These are phyloP conservation scores for Sclerotinia glacialis DNA, from an alignment of 2,329 filamentous ascomycete genomes.

Conservation along the genomic window DNA sequence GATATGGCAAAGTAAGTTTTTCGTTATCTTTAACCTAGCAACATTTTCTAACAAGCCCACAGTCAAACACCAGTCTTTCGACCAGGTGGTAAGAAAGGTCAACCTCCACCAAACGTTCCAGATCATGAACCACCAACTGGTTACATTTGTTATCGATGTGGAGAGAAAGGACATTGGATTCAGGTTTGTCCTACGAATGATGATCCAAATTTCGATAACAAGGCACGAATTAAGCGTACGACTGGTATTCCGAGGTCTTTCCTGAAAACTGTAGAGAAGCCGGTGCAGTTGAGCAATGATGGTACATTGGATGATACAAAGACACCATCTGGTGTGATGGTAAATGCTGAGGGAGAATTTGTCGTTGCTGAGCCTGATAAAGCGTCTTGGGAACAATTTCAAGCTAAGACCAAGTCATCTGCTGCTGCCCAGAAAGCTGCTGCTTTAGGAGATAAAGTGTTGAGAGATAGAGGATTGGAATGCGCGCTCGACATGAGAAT, in stretches of 20 bases:
- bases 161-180: conserved; percentile 99
- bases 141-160: conserved; percentile 95
- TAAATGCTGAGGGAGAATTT: conserved; percentile 95
- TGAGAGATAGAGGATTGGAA: conserved; percentile 83
- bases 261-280: conserved; percentile 92
- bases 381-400: conserved; percentile 93
- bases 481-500: conserved; percentile 96
- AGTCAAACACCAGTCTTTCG: conserved; percentile 64
- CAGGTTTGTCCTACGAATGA: conserved; percentile 98
- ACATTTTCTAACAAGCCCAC: conserved; percentile 39
- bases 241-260: conserved; percentile 96
- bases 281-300: conserved; percentile 68
- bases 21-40: conserved; percentile 39
- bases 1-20: conserved; percentile 74
- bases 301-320: conserved; percentile 77
- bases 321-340: conserved; percentile 87
- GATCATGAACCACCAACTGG: conserved; percentile 90
- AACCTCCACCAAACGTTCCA: conserved; percentile 66
- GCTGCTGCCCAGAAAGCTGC: conserved; percentile 78
- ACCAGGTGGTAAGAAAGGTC: conserved; percentile 49
- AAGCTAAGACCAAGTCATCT: conserved; percentile 86
- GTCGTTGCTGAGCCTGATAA: conserved; percentile 95
- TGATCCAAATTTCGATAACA: conserved; percentile 91
- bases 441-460: conserved; percentile 75
- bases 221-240: conserved; percentile 89